Percentiles rank a stretch among this genome's conserved stretches.
Conservation (phyloP, 2,329 filamentous ascomycete genomes). For the Colletotrichum noveboracense region DNA sequence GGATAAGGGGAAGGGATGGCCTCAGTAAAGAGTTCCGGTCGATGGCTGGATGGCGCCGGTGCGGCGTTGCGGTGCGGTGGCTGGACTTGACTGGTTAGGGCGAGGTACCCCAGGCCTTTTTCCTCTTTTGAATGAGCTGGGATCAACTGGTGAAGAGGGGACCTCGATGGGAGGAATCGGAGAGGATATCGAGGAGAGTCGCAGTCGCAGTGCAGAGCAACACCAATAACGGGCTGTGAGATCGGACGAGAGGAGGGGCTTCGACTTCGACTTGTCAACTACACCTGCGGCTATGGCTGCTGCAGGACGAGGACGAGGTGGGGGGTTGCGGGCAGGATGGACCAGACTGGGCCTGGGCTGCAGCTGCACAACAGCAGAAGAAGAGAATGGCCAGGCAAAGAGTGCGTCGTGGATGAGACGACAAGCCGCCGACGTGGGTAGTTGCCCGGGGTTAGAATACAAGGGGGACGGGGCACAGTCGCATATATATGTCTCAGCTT, state of each 20-base stretch:
- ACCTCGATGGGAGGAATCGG: background rate
- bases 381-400: background rate
- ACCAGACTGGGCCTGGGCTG: background rate
- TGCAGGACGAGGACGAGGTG: background rate
- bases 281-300: background rate
- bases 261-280: background rate
- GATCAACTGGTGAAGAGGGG: background rate
- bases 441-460: background rate
- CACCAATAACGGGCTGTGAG: background rate
- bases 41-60: conserved; percentile 7
- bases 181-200: background rate
- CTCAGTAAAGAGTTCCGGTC: background rate
- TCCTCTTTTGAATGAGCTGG: background rate
- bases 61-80: background rate
- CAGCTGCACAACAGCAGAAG: background rate
- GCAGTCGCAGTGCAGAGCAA: background rate
- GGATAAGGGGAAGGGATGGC: background rate
- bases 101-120: background rate
- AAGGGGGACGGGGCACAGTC: background rate
- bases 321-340: background rate
- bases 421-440: conserved; percentile 14
- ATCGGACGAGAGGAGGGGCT: conserved; percentile 1
- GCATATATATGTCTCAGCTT: conserved; percentile 12
- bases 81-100: background rate
- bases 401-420: conserved; percentile 9